Base-by-base conservation (phyloP, 2,329 filamentous ascomycete species). In the Paecilomyces sp. region DNA sequence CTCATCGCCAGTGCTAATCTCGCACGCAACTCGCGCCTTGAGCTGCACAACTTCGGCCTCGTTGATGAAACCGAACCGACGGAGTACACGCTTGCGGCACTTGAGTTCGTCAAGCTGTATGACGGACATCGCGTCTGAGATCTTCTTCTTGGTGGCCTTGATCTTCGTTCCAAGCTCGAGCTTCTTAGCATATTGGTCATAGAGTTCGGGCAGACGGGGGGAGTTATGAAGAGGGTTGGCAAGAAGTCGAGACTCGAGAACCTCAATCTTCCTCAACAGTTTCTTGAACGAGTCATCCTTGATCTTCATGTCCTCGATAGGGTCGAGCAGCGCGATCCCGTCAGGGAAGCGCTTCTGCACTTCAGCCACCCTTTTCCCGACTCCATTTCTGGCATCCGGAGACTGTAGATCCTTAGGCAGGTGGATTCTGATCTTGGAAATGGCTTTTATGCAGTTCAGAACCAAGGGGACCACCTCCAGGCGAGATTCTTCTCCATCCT, bases 1-100 rank as follows among this genome's bases (percentile, higher is more conserved):
- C 74, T 99, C 95, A 70, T 99, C 94, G 36, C 93, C 94, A 0
- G 93, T 96, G 63, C 91, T 96, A 65, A 99, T 97, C 77, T 99
- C 93, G 76, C 94, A 99, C 1, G 94, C 94, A 2, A 97, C 95
- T 59, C 95, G 90, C 11, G 93, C 94, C 79, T 99, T 99, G 70
- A 97, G 85, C 78, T 97, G 90, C 8, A 99, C 92, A 1, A 99
- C 92, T 73, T 97, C 94, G 57, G 87, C 85, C 61, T 97, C 94
- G 72, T 96, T 95, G 76, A 97, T 95, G 77, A 99, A 99, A 3
- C 90, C 91, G 11, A 99, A 85, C 58, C 94, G 91, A 54, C 95
- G 91, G 31, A 99, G 83, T 3, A 99, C 94, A 66, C 94, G 89
- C 80, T 97, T 99, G 63, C 94, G 88, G 64, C 90, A 92, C 80